Base-by-base conservation (phyloP, 2,329 filamentous ascomycete genomes). In the Cytospora mali region DNA sequence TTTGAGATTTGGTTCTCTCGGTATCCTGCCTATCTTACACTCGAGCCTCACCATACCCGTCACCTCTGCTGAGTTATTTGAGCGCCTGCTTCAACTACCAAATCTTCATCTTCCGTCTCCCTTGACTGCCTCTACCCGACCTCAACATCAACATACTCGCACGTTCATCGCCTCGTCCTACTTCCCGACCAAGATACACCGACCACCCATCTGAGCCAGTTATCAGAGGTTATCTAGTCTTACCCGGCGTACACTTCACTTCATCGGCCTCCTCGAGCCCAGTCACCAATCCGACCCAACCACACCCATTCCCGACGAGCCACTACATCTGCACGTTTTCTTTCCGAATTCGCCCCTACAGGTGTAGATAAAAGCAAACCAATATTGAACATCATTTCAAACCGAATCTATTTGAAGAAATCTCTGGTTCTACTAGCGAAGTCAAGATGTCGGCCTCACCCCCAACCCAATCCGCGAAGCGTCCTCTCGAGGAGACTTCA, bases 401-500 rank as follows among this genome's bases (percentile, higher is more conserved):
- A 80, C 62, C 68, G 63, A 66, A 49, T 5, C 29, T 61, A 61
- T 29, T 31, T 50, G 77, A 78, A 80, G 77, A 79, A 76, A 75
- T 77, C 25, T 58, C 16, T 16, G 42, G 28, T 52, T 53, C 42
- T 54, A 71, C 74, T 73, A 72, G 73, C 71, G 74, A 73, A 74
- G 71, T 69, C 78, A 85, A 76, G 70, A 93, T 93, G 90, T 93
- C 90, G 79, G 84, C 89, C 67, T 92, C 86, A 68, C 86, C 86
- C 31, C 78, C 82, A 66, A 89, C 88, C 64, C 87, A 91, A 73
- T 88, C 87, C 70, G 81, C 85, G 67, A 99, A 99, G 86, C 93
- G 95, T 73, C 95, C 95, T 66, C 87, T 99, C 68, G 95, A 99
- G 82, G 95, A 98, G 74, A 91, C 94, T 13, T 98, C 95, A 21